A percentile compares a stretch with the other conserved stretches of the same genome.
phyloP scores from a whole-genome alignment of 257 asterid species.

The Nyctanthes arbortristis region DNA sequence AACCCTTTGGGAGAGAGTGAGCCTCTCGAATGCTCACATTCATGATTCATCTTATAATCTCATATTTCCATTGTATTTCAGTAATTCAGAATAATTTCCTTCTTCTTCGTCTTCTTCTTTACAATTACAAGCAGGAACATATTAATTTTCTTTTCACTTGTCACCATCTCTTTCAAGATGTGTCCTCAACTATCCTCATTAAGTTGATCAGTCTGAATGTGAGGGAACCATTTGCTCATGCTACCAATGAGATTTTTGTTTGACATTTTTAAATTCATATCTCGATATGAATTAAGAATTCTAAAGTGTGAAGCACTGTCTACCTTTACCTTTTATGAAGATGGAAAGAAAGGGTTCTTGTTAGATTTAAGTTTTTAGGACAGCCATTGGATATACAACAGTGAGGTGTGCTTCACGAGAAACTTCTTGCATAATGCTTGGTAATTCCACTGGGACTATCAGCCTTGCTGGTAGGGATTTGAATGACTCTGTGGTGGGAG shows the following conservation, averaged over 20 bases:
- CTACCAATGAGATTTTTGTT: not conserved
- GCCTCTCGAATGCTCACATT: too few relatives aligned
- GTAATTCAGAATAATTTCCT: too few relatives aligned
- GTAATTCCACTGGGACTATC: not conserved
- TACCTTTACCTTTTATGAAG: not conserved
- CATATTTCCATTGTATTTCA: too few relatives aligned
- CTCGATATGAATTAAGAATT: too few relatives aligned
- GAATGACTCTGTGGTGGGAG: not conserved
- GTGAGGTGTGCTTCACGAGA: not conserved
- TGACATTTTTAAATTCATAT: too few relatives aligned
- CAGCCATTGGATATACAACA: not conserved
- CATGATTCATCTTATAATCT: too few relatives aligned
- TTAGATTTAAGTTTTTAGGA: not conserved
- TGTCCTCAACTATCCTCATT: too few relatives aligned
- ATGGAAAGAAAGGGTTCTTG: not conserved
- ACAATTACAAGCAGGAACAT: too few relatives aligned
- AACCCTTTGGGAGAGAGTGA: too few relatives aligned
- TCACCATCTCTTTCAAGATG: not conserved
- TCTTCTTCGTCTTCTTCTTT: too few relatives aligned
- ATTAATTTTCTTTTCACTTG: not conserved
- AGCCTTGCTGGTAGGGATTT: not conserved
- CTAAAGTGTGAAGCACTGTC: too few relatives aligned
- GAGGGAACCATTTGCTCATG: not conserved
- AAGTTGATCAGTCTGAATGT: not conserved
- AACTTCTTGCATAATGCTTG: not conserved